Evolutionary conservation across 2,329 filamentous ascomycete genomes (phyloP), one percentile per base, ranked within the genome.

Genomic region (Xylaria sp.): DNA sequence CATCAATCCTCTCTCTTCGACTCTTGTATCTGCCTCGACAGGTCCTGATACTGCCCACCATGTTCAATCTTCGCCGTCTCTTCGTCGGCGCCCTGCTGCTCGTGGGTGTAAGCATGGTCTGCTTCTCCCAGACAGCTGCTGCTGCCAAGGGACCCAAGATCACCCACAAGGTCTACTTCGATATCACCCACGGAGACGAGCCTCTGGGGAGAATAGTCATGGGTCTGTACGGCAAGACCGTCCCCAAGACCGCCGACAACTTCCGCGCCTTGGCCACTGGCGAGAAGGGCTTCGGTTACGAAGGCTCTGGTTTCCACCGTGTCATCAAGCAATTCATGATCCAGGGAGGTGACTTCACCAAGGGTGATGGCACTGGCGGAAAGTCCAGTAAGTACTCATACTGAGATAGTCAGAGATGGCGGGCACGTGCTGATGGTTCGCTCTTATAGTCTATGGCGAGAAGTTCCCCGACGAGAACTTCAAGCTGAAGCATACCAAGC

Each of bases 311-410:
- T 70, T 95, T 95, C 86, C 91, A 95, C 83, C 90, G 91, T 73
- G 89, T 94, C 71, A 94, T 94, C 82, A 90, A 91, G 80, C 74
- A 87, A 65, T 94, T 94, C 78, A 94, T 94, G 91, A 92, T 94
- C 74, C 90, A 93, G 80, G 90, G 90, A 66, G 90, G 90, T 73
- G 90, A 94, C 79, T 93, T 94, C 76, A 93, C 90, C 74, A 88
- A 85, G 64, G 86, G 86, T 54, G 89, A 94, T 68, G 86, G 90
- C 68, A 92, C 90, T 60, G 90, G 90, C 72, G 90, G 90, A 75
- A 92, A 92, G 83, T 91, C 88, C 62, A 93, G 85, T 88, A 79
- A 69, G 84, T 80, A 55, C 39, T 16, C 8, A 44, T 42, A n/a
- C n/a, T 13, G 16, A 24, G n/a, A 19, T 26, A 2, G 20, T 16